phyloP scores from a whole-genome alignment of 345 rosid species.

The Gossypium raimondii region DNA sequence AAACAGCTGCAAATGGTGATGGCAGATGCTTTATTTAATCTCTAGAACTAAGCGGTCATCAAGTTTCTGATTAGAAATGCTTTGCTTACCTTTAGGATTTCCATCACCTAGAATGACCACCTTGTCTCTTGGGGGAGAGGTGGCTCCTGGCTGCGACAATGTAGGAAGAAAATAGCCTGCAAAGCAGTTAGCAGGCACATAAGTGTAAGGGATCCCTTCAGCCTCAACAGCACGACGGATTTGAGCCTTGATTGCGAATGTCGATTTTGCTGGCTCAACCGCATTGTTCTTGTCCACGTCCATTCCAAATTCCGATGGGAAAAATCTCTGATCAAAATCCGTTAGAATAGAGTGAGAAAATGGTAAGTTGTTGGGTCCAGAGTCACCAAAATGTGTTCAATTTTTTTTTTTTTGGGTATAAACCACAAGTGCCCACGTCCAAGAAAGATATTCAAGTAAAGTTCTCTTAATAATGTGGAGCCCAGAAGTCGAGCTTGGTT shows the following conservation, averaged over 20 bases:
- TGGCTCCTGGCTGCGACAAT: constrained; percentile 43
- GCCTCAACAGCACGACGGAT: constrained; percentile 57
- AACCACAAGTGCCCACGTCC: no score
- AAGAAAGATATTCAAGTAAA: no score
- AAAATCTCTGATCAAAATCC: constrained; percentile 40
- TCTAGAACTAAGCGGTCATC: background rate
- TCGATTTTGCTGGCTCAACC: constrained; percentile 52
- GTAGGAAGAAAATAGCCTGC: constrained; percentile 46
- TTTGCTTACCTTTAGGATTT: constrained; percentile 39
- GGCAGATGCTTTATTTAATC: background rate
- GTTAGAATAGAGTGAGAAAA: background rate
- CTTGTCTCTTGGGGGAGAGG: constrained; percentile 61
- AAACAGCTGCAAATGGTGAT: constrained; percentile 32
- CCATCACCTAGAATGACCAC: constrained; percentile 55
- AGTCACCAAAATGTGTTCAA: background rate
- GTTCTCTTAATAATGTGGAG: no score
- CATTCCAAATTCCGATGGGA: constrained; percentile 68
- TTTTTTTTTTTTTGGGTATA: background rate
- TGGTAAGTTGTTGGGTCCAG: background rate
- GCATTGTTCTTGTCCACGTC: constrained; percentile 50
- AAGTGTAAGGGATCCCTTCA: constrained; percentile 53
- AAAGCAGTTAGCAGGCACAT: constrained; percentile 40
- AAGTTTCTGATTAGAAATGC: background rate
- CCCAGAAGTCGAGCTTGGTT: no score
- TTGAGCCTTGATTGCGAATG: constrained; percentile 36